phyloP scores from a whole-genome alignment of 2,329 filamentous ascomycete genomes.

The Ophiosphaerella narmari region DNA sequence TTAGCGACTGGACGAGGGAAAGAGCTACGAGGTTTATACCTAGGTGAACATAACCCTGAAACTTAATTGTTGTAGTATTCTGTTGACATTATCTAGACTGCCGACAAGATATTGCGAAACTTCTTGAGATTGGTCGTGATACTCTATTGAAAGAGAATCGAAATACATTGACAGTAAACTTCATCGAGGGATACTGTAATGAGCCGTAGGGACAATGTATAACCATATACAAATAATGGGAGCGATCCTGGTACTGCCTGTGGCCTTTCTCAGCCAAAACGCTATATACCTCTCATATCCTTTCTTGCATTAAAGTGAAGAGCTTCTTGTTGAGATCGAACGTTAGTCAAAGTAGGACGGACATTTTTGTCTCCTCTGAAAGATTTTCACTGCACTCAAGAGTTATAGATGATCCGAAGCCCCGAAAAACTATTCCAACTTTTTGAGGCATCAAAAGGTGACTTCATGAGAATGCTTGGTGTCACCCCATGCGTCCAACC shows the following conservation, averaged over 20 bases:
- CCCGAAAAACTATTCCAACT: too few relatives aligned
- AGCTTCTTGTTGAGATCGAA: too few relatives aligned
- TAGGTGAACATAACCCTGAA: conserved; percentile 17
- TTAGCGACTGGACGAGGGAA: conserved; percentile 33
- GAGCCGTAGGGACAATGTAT: conserved; percentile 23
- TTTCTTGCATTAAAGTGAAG: too few relatives aligned
- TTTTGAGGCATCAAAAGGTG: too few relatives aligned
- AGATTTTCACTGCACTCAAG: too few relatives aligned
- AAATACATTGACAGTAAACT: conserved; percentile 36
- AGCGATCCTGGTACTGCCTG: too few relatives aligned
- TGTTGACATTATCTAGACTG: conserved; percentile 22
- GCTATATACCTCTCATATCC: too few relatives aligned
- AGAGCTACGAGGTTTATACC: conserved; percentile 31
- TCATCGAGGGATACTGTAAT: conserved; percentile 37
- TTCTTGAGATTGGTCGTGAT: conserved; percentile 30
- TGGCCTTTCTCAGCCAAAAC: too few relatives aligned
- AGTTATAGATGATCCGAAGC: too few relatives aligned
- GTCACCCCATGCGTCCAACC: background rate
- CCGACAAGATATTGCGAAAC: conserved; percentile 31
- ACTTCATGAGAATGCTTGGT: background rate
- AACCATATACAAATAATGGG: background rate
- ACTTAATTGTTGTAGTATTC: background rate
- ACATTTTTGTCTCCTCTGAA: too few relatives aligned
- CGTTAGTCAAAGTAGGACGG: too few relatives aligned
- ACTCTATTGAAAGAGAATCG: conserved; percentile 30